Evolutionary conservation across 2,329 filamentous ascomycete species (phyloP), one percentile per base, ranked within the genome.

Genomic region (Claviceps sp.): DNA sequence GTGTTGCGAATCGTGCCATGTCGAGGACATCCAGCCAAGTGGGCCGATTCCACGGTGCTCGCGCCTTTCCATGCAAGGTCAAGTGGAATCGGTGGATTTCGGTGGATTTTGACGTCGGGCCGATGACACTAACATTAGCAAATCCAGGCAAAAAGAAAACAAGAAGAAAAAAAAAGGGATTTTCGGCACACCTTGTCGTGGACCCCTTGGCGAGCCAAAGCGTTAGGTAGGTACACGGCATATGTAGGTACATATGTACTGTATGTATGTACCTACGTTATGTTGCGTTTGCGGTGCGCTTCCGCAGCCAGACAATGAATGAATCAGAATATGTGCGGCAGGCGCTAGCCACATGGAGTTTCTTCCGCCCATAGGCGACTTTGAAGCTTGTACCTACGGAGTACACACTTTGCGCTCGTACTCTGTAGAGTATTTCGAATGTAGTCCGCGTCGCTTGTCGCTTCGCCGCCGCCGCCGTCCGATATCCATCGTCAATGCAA

Each of bases 11-110:
- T 51, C 38, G 47, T 42, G 20, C 18, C 26, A 16, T 16, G 42
- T 38, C 9, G 18, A 13, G 36, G 30, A 4, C 37, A 11, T 18
- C 11, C 38, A 18, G 36, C 43, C 18, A 44, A 41, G 52, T 54
- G 52, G 52, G 52, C 48, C 52, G 45, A 44, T 26, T 30, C 48
- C 7, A 51, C 45, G 48, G 41, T 48, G 45, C 36, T 34, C 24
- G 44, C 26, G 8, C 26, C 41, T 30, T 45, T 20, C 38, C 30
- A 48, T 45, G 44, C 22, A 26, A 30, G 8, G 18, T 5, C 5
- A 26, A 24, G 51, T 53, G 51, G 49, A 43, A 43, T 41, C 42
- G 9, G 34, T 52, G 42, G 42, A 44, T 16, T 42, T 24, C 44
- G 24, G 44, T 46, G 44, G 44, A 46, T 46, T 46, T 34, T 42